Evolutionary conservation across 192 early-diverging fungal genomes (phyloP).

Genomic region (Kappamyces sp.): DNA sequence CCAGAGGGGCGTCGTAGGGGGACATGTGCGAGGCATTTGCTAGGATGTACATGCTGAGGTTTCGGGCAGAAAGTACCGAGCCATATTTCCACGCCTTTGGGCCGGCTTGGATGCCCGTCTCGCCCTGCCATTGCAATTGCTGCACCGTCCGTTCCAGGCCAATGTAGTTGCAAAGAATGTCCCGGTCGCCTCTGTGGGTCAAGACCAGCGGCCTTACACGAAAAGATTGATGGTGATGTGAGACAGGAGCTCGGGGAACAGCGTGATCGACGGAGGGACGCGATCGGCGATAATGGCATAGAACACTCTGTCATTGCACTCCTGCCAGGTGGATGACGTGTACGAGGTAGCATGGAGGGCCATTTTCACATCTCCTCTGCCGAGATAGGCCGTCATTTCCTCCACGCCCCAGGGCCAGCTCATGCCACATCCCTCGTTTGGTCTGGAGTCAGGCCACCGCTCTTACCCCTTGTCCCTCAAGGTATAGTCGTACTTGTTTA

Average conservation of each 20-base stretch:
- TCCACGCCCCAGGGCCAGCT: constrained; percentile 40
- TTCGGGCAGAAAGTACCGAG: not conserved
- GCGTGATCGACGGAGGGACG: not conserved
- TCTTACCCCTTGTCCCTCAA: constrained; percentile 46
- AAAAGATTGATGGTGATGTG: constrained; percentile 25
- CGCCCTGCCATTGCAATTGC: constrained; percentile 60
- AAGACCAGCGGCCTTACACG: too few species aligned
- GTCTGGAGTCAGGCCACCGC: too few species aligned
- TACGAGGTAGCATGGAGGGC: constrained; percentile 61
- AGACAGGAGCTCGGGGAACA: constrained; percentile 52
- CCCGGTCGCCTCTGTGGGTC: constrained; percentile 70
- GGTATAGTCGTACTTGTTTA: constrained; percentile 70
- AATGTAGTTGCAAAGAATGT: constrained; percentile 74
- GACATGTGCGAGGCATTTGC: constrained; percentile 8
- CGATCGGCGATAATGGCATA: too few species aligned
- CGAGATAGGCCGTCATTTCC: constrained; percentile 33
- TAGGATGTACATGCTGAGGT: constrained; percentile 2
- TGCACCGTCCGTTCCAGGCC: constrained; percentile 65
- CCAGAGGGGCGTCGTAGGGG: constrained; percentile 7
- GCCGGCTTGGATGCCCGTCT: constrained; percentile 47
- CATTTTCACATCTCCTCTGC: constrained; percentile 36
- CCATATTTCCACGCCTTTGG: too few species aligned
- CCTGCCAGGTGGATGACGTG: constrained; percentile 59
- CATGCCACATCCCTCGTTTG: constrained; percentile 47
- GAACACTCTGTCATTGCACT: constrained; percentile 45